Evolutionary conservation across 257 asterid species (phyloP), one percentile per base, ranked within the genome.

Genomic region (Ophiorrhiza pumila): DNA sequence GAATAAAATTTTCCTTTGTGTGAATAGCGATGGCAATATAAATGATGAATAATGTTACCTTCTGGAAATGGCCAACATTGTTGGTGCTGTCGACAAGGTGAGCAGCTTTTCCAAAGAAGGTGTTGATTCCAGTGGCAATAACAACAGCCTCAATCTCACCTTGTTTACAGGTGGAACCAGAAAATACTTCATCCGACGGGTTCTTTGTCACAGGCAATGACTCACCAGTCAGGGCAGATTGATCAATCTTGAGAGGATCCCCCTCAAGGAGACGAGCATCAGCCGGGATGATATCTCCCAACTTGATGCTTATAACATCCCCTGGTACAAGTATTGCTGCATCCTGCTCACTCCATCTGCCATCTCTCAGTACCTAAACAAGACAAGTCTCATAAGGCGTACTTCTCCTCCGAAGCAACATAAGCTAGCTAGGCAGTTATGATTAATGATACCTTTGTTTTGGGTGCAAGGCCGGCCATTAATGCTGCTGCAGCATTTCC

Each of bases 281-380:
- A n/a, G 96, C 95, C 0, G 96, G 96, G 71, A 90, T 73, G 22
- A 90, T 90, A 55, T 90, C 96, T 32, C 96, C 96, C 69, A 90
- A 74, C 72, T 88, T 88, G 25, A 90, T 82, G 65, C 95, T 88
- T 47, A 90, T 69, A 7, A 90, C 79, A 66, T 90, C 96, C 22
- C 96, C 96, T 0, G 96, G 96, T 10, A 88, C 96, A 45, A 90
- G 78, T 20, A 88, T 74, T 1, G 95, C 80, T 5, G 96, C 96
- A 1, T 90, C 96, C 60, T 83, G 84, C 67, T 90, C 89, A 14
- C n/a, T 69, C 96, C 96, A 89, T 64, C 79, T 81, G 4, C 79
- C 88, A 69, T 87, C 91, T 25, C 96, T 84, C 77, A 89, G 45
- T 9, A 88, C 88, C 92, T 87, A 61, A 15, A 56, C 37, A 49